Base-by-base conservation (phyloP, 225 moss, liverwort and hornwort species). In the Anthoceros angustus region DNA sequence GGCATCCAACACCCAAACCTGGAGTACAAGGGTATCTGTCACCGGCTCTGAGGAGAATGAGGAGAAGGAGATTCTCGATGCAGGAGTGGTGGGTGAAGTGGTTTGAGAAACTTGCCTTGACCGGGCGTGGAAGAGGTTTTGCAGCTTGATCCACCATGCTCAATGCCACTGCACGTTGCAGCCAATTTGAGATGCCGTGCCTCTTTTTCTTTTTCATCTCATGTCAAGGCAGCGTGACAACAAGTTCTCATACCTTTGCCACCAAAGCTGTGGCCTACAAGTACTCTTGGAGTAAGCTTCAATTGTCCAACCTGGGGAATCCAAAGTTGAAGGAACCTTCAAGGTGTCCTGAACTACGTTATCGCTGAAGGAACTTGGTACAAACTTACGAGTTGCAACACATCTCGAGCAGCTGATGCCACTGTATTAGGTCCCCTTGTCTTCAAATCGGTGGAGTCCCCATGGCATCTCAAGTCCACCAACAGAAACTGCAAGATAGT, bases 1-100 rank as follows among this genome's bases (percentile, higher is more conserved):
- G 46, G 88, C 91, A 81, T 95, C 95, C 60, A 95, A 79, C 55
- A 95, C 90, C 95, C 91, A 95, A 7, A 91, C 91, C 94, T 90
- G 70, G 63, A 64, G 6, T 49, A 20, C 18, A 25, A 65, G 64
- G 16, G 63, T 68, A 40, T 32, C 32, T 32, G 32, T 32, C 4
- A 32, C 32, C 32, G 32, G 32, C 32, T 1, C 32, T 32, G 32
- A 32, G 32, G 32, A 32, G 32, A 32, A 32, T 1, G 32, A 32
- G 32, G 32, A 32, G 2, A 32, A 32, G 32, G 32, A 32, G 32
- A 32, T 32, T 32, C 2, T 32, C 32, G 2, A 32, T 32, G 32
- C 32, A 32, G 32, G 32, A 32, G 4, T 32, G 32, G 2, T 32
- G 32, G 32, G 4, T 32, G 32, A 32, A 32, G 32, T 32, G 32